These are phyloP conservation scores for Diatrype stigma DNA, from an alignment of 2,329 filamentous ascomycete genomes.

Conservation along the genomic window DNA sequence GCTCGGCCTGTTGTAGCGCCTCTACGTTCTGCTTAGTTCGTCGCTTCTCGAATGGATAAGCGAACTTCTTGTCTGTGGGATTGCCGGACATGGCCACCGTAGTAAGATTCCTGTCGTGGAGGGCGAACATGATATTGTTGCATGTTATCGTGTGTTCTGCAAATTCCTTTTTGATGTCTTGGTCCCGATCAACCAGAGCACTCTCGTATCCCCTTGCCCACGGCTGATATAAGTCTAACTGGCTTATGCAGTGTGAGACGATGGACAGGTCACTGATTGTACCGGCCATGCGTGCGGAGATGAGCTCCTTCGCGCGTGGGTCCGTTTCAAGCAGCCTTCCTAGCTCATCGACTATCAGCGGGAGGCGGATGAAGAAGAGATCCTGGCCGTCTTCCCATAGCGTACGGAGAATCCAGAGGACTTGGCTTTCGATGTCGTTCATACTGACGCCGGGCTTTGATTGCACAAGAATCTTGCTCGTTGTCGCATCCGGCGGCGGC, in stretches of 20 bases:
- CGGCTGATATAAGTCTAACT: conserved; percentile 44
- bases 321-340: conserved; percentile 39
- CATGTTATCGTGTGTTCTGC: conserved; percentile 8
- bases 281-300: conserved; percentile 33
- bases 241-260: conserved; percentile 37
- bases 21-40: conserved; percentile 18
- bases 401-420: conserved; percentile 34
- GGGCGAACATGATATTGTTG: conserved; percentile 8
- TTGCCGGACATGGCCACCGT: conserved; percentile 21
- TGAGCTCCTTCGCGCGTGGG: conserved; percentile 27
- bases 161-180: conserved; percentile 25
- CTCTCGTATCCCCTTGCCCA: conserved; percentile 40
- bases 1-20: conserved; percentile 15
- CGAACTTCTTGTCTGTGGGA: conserved; percentile 36
- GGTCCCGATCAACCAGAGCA: conserved; percentile 16
- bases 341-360: conserved; percentile 42
- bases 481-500: conserved; percentile 15
- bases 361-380: conserved; percentile 29
- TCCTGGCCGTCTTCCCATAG: conserved; percentile 33
- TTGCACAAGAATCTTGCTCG: conserved; percentile 15
- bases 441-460: conserved; percentile 12
- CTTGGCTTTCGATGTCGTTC: conserved; percentile 16
- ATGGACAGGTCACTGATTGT: conserved; percentile 43
- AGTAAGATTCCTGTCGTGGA: conserved; percentile 12
- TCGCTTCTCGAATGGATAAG: conserved; percentile 30